phyloP scores from a whole-genome alignment of 345 rosid genomes.

The Nephelium lappaceum region DNA sequence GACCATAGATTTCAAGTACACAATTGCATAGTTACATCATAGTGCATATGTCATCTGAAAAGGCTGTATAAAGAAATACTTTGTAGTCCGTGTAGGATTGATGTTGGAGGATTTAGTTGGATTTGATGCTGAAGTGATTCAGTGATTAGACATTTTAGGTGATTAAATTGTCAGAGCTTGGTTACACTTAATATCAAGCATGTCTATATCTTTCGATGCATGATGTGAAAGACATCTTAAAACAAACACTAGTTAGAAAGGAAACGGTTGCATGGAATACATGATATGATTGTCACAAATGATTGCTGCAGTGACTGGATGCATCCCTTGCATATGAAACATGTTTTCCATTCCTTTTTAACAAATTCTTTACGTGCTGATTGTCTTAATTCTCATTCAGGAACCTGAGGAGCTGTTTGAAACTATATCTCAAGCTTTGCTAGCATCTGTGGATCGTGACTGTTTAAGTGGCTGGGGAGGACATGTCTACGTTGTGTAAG shows the following conservation, averaged over 20 bases:
- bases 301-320: slow-evolving; percentile 2
- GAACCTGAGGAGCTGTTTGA: slow-evolving; percentile 91
- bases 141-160: neutral
- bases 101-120: neutral
- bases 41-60: neutral
- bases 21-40: neutral
- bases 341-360: neutral
- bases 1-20: neutral
- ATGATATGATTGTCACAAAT: neutral
- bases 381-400: slow-evolving; percentile 39
- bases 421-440: slow-evolving; percentile 85
- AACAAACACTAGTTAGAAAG: neutral
- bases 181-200: neutral
- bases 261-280: neutral
- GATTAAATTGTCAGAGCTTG: neutral
- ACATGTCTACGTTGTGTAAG: slow-evolving; percentile 95
- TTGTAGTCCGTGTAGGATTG: neutral
- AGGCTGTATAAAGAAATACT: neutral
- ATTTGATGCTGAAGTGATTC: slow-evolving; percentile 9
- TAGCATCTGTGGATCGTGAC: slow-evolving; percentile 92
- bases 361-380: neutral
- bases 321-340: neutral
- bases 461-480: slow-evolving; percentile 99
- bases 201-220: neutral
- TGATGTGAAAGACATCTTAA: neutral